phyloP scores from a whole-genome alignment of 2,329 filamentous ascomycete genomes.

The Arachnomyces sp. region DNA sequence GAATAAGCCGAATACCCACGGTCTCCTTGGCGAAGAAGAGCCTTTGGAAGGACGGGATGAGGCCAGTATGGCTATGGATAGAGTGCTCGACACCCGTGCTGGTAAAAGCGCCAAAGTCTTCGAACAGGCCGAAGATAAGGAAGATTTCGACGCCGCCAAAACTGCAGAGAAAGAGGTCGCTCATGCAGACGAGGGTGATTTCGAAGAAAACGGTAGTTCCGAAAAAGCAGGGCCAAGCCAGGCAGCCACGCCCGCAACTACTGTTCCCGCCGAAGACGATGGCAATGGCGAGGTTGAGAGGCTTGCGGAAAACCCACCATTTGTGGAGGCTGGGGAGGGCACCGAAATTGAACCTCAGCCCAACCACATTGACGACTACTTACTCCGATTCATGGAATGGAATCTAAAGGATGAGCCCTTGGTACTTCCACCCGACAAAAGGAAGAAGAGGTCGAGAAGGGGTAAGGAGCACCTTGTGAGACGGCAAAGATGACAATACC shows the following conservation, averaged over 20 bases:
- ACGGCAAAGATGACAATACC: constrained; percentile 13
- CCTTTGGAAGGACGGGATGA: constrained; percentile 54
- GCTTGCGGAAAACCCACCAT: constrained; percentile 25
- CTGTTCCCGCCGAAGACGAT: constrained; percentile 5
- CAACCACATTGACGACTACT: constrained; percentile 63
- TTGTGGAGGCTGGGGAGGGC: constrained; percentile 18
- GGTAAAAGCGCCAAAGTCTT: constrained; percentile 63
- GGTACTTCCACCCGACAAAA: constrained; percentile 40
- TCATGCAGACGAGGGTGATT: constrained; percentile 76
- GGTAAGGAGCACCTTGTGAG: constrained; percentile 39
- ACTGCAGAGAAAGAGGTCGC: constrained; percentile 81
- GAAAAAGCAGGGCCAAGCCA: constrained; percentile 10
- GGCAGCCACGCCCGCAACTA: constrained; percentile 25
- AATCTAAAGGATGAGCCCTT: constrained; percentile 43
- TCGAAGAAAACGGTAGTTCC: constrained; percentile 52
- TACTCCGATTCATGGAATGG: constrained; percentile 61
- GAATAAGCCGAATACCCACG: constrained; percentile 63
- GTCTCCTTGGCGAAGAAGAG: constrained; percentile 53
- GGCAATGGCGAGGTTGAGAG: constrained; percentile 25
- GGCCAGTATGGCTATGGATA: constrained; percentile 74
- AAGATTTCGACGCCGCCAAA: constrained; percentile 82
- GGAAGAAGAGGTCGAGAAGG: constrained; percentile 40
- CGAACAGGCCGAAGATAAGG: constrained; percentile 82
- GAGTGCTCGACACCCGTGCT: constrained; percentile 64
- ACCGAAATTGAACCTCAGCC: constrained; percentile 40